Evolutionary conservation across 768 basidiomycete species (phyloP).

Genomic region (Leccinum variicolor): DNA sequence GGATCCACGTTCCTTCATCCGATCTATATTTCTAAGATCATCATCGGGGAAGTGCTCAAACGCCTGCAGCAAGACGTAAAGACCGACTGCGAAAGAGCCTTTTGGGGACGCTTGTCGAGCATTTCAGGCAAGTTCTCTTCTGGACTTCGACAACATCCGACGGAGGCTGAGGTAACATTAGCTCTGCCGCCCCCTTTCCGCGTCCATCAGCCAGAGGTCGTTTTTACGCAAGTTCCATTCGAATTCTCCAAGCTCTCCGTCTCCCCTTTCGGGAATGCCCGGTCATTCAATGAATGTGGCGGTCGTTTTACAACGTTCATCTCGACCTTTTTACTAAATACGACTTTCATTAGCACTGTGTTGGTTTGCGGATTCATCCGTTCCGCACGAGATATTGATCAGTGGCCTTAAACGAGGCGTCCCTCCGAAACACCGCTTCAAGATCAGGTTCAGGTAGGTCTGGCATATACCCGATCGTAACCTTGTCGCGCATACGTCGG

Average conservation of each 20-base stretch:
- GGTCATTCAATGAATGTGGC: constrained; percentile 72
- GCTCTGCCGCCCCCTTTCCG: constrained; percentile 47
- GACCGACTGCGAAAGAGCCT: constrained; percentile 67
- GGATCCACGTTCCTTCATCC: constrained; percentile 53
- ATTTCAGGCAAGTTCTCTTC: constrained; percentile 35
- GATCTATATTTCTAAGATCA: constrained; percentile 59
- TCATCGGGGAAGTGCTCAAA: constrained; percentile 68
- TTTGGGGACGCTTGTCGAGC: constrained; percentile 52
- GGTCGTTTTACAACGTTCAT: neutral
- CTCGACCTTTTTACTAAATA: neutral
- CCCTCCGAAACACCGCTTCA: constrained; percentile 63
- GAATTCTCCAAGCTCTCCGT: constrained; percentile 47
- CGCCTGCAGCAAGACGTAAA: constrained; percentile 38
- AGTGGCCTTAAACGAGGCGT: constrained; percentile 81
- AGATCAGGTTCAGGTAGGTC: constrained; percentile 58
- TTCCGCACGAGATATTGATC: constrained; percentile 61
- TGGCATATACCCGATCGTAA: neutral
- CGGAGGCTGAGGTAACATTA: constrained; percentile 16
- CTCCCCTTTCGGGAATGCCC: constrained; percentile 25
- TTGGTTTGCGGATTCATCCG: constrained; percentile 55
- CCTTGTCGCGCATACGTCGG: neutral
- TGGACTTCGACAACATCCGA: neutral
- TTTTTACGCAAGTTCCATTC: constrained; percentile 61
- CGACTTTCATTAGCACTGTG: constrained; percentile 51
- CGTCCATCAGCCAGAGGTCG: constrained; percentile 48